Percentiles rank a stretch among this genome's conserved stretches.
Evolutionary conservation across 1,284 basidiomycete species (phyloP).

Genomic region (Tausonia pullulans): DNA sequence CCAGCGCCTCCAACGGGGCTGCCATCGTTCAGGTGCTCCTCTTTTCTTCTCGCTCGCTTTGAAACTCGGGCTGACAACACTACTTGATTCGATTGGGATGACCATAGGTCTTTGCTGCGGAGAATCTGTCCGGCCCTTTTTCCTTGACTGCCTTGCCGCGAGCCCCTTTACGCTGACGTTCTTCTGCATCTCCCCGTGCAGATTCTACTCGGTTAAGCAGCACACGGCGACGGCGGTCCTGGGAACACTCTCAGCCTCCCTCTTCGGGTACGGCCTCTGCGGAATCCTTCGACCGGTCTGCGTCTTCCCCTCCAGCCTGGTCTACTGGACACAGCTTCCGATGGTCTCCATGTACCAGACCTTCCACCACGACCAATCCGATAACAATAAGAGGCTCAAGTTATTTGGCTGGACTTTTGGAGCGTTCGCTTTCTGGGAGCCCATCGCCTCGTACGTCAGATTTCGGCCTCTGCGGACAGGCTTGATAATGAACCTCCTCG

Average conservation of each 20-base stretch:
- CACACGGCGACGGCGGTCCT: slow-evolving; percentile 49
- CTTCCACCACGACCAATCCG: slow-evolving; percentile 29
- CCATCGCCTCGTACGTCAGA: slow-evolving; percentile 43
- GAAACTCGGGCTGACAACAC: neutral
- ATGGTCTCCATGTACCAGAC: slow-evolving; percentile 25
- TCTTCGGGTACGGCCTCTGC: slow-evolving; percentile 51
- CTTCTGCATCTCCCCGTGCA: slow-evolving; percentile 26
- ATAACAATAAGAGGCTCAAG: slow-evolving; percentile 46
- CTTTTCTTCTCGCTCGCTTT: neutral
- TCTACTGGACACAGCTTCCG: slow-evolving; percentile 26
- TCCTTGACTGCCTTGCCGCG: too few species aligned
- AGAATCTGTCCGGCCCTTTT: too few species aligned
- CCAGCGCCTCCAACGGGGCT: slow-evolving; percentile 46
- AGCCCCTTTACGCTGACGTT: too few species aligned
- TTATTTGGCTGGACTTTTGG: slow-evolving; percentile 46
- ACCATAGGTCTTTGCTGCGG: too few species aligned
- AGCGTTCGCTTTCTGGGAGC: slow-evolving; percentile 21
- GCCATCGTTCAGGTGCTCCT: slow-evolving; percentile 47
- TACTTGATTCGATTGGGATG: too few species aligned
- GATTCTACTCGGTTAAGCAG: slow-evolving; percentile 49
- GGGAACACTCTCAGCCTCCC: slow-evolving; percentile 52
- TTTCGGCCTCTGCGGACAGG: too few species aligned
- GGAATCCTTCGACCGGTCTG: slow-evolving; percentile 28
- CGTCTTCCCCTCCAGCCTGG: slow-evolving; percentile 28
- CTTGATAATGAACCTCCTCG: too few species aligned